Base-by-base conservation (phyloP, 108 stramenopile species). In the Cyclotella baltica region DNA sequence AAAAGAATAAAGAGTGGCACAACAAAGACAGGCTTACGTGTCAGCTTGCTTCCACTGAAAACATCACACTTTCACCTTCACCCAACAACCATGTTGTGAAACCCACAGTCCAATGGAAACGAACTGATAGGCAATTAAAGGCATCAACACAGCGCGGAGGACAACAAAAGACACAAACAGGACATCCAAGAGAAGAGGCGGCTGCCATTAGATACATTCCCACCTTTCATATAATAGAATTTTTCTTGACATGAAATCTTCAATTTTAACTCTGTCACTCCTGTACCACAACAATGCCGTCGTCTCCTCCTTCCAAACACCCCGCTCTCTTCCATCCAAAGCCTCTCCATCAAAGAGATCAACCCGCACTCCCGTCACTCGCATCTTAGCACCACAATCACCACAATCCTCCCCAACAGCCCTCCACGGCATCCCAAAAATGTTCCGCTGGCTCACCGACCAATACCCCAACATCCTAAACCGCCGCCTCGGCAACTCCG, bases 381-480 rank as follows among this genome's bases (percentile, higher is more conserved):
- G 19, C 51, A 23, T 30, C 62, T 31, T 19, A 27, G 27, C 23
- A 22, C 51, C 22, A 16, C 22, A 1, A 20, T 37, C 63, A 35
- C 15, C 43, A 43, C 1, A 47, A 55, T 56, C 10, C 1, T 62
- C 59, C 35, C 19, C 11, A 11, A 35, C 61, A 2, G 29, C 61
- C 72, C 82, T 93, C 27, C 80, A 84, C 73, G 99, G 98, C 35
- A 98, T 99, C 61, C 99, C 98, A 19, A 98, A 99, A 92, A 98
- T 99, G 93, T 99, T 98, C 86, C 96, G 99, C 40, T 99, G 99
- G 99, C 76, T 99, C 47, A 96, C 96, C 3, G 99, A 99, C 81
- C 95, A 98, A 73, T 99, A 99, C 86, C 98, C 98, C 62, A 88
- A 94, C 80, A 90, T 95, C 46, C 90, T 99, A 76, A 99, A 98